phyloP scores from a whole-genome alignment of 257 asterid species.

The Jacaranda copaia region DNA sequence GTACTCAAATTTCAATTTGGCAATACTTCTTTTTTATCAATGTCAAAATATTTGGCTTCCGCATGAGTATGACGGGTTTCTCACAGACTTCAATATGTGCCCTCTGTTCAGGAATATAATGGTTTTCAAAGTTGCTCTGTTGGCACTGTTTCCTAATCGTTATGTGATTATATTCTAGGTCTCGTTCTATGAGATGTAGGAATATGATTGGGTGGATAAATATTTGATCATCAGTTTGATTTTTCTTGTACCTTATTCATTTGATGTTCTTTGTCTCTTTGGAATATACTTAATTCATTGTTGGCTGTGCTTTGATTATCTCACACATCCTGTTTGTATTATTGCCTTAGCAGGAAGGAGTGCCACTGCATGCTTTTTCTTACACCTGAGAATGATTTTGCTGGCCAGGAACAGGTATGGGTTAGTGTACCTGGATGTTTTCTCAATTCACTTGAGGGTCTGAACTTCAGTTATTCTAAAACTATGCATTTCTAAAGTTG shows the following conservation, averaged over 20 bases:
- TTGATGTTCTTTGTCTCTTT: not conserved
- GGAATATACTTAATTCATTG: not conserved
- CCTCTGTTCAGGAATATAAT: slow-evolving; percentile 1
- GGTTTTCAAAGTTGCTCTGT: not conserved
- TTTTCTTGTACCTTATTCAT: slow-evolving; percentile 1
- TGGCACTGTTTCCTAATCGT: not conserved
- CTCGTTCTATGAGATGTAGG: not conserved
- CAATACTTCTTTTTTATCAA: not conserved
- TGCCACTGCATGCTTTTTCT: slow-evolving; percentile 98
- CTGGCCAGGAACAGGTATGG: slow-evolving; percentile 87
- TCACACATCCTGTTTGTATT: slow-evolving; percentile 22
- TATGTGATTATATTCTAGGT: not conserved
- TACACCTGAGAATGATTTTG: slow-evolving; percentile 89
- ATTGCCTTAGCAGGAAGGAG: slow-evolving; percentile 73
- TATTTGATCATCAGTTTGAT: slow-evolving; percentile 20
- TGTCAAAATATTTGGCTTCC: not conserved
- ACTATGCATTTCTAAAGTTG: not conserved
- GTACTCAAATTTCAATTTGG: not conserved
- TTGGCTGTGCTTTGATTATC: slow-evolving; percentile 4
- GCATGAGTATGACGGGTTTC: slow-evolving; percentile 7
- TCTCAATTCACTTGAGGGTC: slow-evolving; percentile 11
- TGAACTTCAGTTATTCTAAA: not conserved
- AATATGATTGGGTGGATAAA: not conserved
- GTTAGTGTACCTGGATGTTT: slow-evolving; percentile 4
- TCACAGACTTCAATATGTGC: not conserved